Conservation (phyloP, 2,329 filamentous ascomycete genomes). For the Peltaster fructicola region DNA sequence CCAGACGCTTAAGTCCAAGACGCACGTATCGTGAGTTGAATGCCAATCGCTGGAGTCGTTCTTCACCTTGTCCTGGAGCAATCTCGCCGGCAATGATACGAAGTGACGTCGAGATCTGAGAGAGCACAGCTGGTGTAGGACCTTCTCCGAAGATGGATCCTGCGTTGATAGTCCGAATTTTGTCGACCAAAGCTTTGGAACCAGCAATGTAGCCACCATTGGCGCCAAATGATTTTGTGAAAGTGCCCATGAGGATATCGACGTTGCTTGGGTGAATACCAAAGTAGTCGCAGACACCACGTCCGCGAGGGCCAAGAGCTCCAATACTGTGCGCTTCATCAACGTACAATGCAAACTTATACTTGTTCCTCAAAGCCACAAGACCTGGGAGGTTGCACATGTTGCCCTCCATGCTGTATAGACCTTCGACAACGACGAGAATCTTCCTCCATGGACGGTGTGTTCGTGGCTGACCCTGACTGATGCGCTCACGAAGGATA, state of each 20-base stretch:
- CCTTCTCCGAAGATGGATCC: constrained; percentile 77
- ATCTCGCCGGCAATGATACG: constrained; percentile 80
- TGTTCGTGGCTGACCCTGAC: constrained; percentile 92
- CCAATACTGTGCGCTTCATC: constrained; percentile 95
- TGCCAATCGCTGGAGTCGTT: constrained; percentile 83
- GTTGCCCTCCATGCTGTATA: constrained; percentile 98
- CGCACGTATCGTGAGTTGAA: constrained; percentile 99
- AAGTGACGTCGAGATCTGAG: constrained; percentile 76
- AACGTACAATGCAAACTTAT: constrained; percentile 92
- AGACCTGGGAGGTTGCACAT: constrained; percentile 95
- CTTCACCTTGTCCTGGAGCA: constrained; percentile 78
- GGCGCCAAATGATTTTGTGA: constrained; percentile 96
- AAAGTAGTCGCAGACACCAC: constrained; percentile 96
- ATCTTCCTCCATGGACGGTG: constrained; percentile 99
- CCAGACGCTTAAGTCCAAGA: constrained; percentile 86
- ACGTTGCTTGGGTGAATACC: constrained; percentile 72
- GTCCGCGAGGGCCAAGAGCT: constrained; percentile 70
- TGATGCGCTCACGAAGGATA: constrained; percentile 77
- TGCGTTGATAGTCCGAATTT: constrained; percentile 70
- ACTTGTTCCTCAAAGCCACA: constrained; percentile 72
- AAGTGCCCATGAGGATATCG: constrained; percentile 92
- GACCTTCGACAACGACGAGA: constrained; percentile 80
- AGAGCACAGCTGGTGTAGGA: constrained; percentile 70
- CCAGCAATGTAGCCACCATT: constrained; percentile 92
- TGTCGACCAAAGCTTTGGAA: constrained; percentile 81